Conservation (phyloP, 2,329 filamentous ascomycete genomes). For the Epichloe uncinata region DNA sequence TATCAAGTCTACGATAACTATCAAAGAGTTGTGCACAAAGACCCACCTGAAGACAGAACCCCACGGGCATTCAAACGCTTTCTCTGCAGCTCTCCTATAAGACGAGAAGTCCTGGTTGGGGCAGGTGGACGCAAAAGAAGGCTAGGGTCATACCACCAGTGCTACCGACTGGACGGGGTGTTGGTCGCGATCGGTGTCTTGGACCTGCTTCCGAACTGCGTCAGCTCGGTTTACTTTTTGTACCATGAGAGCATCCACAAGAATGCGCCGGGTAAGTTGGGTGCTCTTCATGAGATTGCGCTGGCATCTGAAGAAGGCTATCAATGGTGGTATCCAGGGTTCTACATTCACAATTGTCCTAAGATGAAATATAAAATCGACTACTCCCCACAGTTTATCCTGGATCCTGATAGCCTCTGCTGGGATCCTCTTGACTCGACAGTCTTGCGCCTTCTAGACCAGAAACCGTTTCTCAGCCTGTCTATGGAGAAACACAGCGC, state of each 20-base stretch:
- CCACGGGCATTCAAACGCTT: slow-evolving; percentile 54
- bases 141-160: slow-evolving; percentile 69
- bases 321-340: slow-evolving; percentile 66
- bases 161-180: slow-evolving; percentile 63
- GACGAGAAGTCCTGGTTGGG: slow-evolving; percentile 27
- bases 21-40: slow-evolving; percentile 59
- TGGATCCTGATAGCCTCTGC: slow-evolving; percentile 51
- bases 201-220: slow-evolving; percentile 61
- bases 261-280: slow-evolving; percentile 61
- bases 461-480: slow-evolving; percentile 42
- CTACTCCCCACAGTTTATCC: slow-evolving; percentile 59
- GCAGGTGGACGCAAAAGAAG: slow-evolving; percentile 37
- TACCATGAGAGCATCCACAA: slow-evolving; percentile 63
- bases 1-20: slow-evolving; percentile 62
- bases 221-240: slow-evolving; percentile 74
- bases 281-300: slow-evolving; percentile 59
- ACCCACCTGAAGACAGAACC: slow-evolving; percentile 45
- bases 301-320: slow-evolving; percentile 58
- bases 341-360: slow-evolving; percentile 66
- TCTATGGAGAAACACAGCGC: slow-evolving; percentile 19
- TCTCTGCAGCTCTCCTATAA: slow-evolving; percentile 57
- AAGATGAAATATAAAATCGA: slow-evolving; percentile 84
- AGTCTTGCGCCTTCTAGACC: slow-evolving; percentile 35
- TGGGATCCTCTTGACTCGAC: slow-evolving; percentile 48
- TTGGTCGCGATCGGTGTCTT: slow-evolving; percentile 66